These are phyloP conservation scores for Gonapodya sp. DNA, from an alignment of 192 early-diverging fungal genomes.

Conservation along the genomic window DNA sequence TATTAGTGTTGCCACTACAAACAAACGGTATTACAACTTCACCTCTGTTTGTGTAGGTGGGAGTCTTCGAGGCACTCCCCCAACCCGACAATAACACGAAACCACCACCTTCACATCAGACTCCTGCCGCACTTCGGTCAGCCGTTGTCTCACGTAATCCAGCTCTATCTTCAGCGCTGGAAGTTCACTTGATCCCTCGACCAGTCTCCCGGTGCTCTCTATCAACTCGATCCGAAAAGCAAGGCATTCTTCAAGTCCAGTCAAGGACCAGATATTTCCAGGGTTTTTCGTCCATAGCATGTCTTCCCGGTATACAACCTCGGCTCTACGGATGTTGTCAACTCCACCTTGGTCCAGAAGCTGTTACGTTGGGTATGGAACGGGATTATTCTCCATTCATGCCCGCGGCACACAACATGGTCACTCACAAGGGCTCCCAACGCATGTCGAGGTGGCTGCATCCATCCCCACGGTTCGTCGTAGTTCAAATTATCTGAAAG, in stretches of 20 bases:
- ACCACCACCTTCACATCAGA: not conserved
- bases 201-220: not conserved
- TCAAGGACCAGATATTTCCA: not conserved
- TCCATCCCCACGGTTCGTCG: not conserved
- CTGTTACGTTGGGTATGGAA: no score
- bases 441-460: slow-evolving; percentile 2
- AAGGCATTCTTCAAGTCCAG: not conserved
- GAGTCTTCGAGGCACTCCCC: no score
- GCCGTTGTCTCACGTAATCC: not conserved
- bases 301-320: not conserved
- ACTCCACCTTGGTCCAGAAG: slow-evolving; percentile 2
- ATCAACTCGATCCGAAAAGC: not conserved
- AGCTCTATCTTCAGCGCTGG: not conserved
- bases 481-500: not conserved
- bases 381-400: no score
- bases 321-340: not conserved
- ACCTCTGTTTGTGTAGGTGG: no score
- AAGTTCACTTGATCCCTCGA: not conserved
- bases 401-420: no score
- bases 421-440: not conserved
- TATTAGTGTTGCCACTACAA: no score
- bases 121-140: not conserved
- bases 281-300: not conserved
- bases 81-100: not conserved
- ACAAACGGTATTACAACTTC: no score